A percentile compares a stretch with the other conserved stretches of the same genome.
Evolutionary conservation across 1,139 yeast species (phyloP).

Genomic region (Magnusiomyces ingens): DNA sequence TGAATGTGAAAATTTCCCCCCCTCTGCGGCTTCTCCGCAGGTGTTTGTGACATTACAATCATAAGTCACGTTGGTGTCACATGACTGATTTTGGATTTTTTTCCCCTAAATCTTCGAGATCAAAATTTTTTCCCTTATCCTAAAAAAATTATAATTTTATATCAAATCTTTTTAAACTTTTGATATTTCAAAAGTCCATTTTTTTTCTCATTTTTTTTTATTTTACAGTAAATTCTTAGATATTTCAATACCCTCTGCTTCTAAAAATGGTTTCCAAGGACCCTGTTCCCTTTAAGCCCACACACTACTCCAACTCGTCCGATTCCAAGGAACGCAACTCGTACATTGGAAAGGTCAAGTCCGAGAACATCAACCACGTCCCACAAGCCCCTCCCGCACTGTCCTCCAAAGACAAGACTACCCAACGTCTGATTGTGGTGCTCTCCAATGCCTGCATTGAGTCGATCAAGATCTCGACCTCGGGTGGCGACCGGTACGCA

Average conservation of each 20-base stretch:
- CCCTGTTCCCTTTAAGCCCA: constrained; percentile 4
- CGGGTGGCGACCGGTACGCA: constrained; percentile 89
- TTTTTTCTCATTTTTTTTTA: neutral
- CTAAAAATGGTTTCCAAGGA: constrained; percentile 7
- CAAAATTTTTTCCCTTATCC: too few relatives aligned
- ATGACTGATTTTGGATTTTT: too few relatives aligned
- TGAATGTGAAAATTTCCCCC: too few relatives aligned
- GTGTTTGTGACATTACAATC: too few relatives aligned
- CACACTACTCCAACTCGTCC: constrained; percentile 4
- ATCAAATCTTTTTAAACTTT: neutral
- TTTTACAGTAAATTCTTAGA: neutral
- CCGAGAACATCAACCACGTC: constrained; percentile 47
- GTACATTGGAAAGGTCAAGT: constrained; percentile 14
- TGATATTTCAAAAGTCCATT: too few relatives aligned
- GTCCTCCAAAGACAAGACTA: constrained; percentile 71
- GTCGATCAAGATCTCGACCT: constrained; percentile 79
- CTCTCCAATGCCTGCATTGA: constrained; percentile 92
- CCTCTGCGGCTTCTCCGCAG: too few relatives aligned
- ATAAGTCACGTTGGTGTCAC: too few relatives aligned
- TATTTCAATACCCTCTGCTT: neutral
- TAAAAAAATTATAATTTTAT: neutral
- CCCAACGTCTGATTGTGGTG: constrained; percentile 84
- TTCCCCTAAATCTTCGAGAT: too few relatives aligned
- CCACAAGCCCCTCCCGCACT: constrained; percentile 82
- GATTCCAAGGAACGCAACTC: constrained; percentile 12